Conservation (phyloP, 331 rosid genomes). For the Quercus tomentella region DNA sequence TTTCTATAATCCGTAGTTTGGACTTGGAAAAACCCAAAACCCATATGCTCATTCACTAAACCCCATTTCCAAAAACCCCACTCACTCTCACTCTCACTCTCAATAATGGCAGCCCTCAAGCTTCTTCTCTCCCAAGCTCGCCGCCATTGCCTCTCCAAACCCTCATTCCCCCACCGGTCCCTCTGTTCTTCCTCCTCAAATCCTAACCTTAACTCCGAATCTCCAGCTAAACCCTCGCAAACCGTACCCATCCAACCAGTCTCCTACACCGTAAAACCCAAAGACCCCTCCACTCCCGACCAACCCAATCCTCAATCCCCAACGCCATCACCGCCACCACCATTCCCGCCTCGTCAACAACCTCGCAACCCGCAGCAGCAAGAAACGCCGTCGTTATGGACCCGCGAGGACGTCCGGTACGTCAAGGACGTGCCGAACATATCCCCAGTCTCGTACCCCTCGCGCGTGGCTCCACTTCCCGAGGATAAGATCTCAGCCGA, state of each 20-base stretch:
- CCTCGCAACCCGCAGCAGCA: constrained; percentile 9
- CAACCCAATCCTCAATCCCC: constrained; percentile 22
- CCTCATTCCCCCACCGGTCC: constrained; percentile 31
- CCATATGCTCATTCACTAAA: too few relatives aligned
- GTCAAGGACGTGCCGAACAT: constrained; percentile 57
- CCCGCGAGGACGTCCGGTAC: constrained; percentile 71
- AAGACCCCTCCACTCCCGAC: constrained; percentile 27
- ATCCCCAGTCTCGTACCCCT: constrained; percentile 55
- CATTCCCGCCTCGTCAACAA: constrained; percentile 19
- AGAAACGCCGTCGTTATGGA: constrained; percentile 40
- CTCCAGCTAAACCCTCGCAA: constrained; percentile 22
- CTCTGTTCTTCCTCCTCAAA: constrained; percentile 50
- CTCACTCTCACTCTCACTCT: neutral
- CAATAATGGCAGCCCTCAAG: constrained; percentile 64
- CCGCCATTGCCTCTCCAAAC: constrained; percentile 49
- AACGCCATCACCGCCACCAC: constrained; percentile 10
- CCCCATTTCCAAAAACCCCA: too few relatives aligned
- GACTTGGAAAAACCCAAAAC: neutral
- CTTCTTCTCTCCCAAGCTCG: constrained; percentile 68
- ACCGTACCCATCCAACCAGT: constrained; percentile 58
- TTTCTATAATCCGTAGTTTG: too few relatives aligned
- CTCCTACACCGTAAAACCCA: constrained; percentile 66
- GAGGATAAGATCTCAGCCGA: constrained; percentile 39
- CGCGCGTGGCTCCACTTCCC: constrained; percentile 79
- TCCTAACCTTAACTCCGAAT: constrained; percentile 20